phyloP scores from a whole-genome alignment of 2,329 filamentous ascomycete genomes.

The Allantophomopsis cytisporea region DNA sequence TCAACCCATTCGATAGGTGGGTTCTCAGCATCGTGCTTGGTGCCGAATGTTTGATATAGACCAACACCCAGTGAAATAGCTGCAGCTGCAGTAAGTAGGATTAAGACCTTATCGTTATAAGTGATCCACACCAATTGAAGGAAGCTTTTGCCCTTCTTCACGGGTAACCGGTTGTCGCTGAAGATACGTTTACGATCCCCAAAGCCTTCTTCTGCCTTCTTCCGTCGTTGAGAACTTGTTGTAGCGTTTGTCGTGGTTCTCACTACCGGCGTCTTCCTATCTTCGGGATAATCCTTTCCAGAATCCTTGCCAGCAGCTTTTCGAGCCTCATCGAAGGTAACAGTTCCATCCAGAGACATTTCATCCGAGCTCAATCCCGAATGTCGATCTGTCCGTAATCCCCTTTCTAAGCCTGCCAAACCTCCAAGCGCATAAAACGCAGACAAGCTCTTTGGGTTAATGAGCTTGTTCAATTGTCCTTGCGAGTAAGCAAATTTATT shows the following conservation, averaged over 20 bases:
- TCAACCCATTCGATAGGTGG: conserved; percentile 65
- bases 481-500: conserved; percentile 63
- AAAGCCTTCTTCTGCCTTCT: conserved; percentile 22
- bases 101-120: conserved; percentile 70
- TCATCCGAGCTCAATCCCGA: conserved; percentile 62
- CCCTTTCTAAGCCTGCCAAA: conserved; percentile 58
- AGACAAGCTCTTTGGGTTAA: conserved; percentile 66
- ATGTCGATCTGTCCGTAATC: conserved; percentile 49
- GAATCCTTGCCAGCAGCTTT: too few species aligned
- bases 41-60: conserved; percentile 57
- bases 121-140: conserved; percentile 64
- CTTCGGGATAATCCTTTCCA: too few species aligned
- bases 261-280: too few species aligned
- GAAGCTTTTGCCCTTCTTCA: conserved; percentile 56
- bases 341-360: conserved; percentile 41
- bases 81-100: conserved; percentile 57
- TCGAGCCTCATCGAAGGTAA: conserved; percentile 51
- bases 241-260: not conserved
- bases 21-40: conserved; percentile 28
- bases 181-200: conserved; percentile 57
- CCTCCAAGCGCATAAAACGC: conserved; percentile 69
- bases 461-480: conserved; percentile 61
- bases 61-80: conserved; percentile 63
- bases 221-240: not conserved
- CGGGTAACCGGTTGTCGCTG: conserved; percentile 53